These are phyloP conservation scores for Ophiostoma piceae DNA, from an alignment of 2,329 filamentous ascomycete genomes.

Conservation along the genomic window DNA sequence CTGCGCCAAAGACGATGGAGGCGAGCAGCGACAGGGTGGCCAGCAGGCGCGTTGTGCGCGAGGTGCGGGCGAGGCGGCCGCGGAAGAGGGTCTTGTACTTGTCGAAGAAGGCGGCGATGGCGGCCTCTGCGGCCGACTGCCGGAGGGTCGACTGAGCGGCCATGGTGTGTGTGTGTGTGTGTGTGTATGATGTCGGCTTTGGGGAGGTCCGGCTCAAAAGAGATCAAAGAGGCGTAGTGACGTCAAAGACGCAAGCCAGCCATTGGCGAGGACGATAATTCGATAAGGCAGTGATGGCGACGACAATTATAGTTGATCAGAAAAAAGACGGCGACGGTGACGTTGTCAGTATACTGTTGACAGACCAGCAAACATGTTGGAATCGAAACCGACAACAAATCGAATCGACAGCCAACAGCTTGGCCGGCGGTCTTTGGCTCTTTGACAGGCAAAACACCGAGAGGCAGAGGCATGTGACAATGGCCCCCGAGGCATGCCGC, in stretches of 20 bases:
- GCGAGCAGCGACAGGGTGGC: conserved; percentile 70
- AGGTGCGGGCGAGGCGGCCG: conserved; percentile 56
- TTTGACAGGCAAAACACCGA: conserved; percentile 10
- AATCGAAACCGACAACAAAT: not conserved
- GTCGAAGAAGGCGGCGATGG: conserved; percentile 58
- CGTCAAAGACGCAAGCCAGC: conserved; percentile 10
- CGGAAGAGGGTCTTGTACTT: conserved; percentile 53
- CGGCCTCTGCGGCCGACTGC: conserved; percentile 58
- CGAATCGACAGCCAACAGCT: too few species aligned
- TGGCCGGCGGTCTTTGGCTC: not conserved
- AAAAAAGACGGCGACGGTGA: not conserved
- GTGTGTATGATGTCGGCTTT: too few species aligned
- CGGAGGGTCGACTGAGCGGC: conserved; percentile 81
- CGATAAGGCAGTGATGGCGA: not conserved
- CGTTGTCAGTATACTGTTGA: not conserved
- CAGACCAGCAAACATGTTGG: not conserved
- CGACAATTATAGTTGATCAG: not conserved
- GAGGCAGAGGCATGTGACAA: conserved; percentile 19
- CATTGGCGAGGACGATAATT: not conserved
- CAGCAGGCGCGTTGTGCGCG: conserved; percentile 66
- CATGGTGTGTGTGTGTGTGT: conserved; percentile 49
- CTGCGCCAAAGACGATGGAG: conserved; percentile 72
- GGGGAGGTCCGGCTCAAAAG: too few species aligned
- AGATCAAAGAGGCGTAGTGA: not conserved
- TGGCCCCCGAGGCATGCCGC: conserved; percentile 16